Conservation (phyloP, 345 rosid species). For the Hibiscus trionum region DNA sequence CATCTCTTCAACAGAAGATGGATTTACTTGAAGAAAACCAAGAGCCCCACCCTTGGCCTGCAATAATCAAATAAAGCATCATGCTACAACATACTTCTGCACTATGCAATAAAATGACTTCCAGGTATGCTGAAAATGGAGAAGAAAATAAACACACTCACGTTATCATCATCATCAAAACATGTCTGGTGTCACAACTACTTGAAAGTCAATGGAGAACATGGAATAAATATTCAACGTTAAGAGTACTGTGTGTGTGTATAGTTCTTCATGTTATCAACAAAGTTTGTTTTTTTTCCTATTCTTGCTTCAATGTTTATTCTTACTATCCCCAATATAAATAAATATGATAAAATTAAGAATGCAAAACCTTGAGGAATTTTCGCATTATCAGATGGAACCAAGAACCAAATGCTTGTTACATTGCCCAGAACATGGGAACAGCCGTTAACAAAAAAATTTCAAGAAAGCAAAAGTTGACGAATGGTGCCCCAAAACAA, state of each 20-base stretch:
- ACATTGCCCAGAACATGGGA: background rate
- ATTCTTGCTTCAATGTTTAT: background rate
- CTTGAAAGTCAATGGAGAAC: background rate
- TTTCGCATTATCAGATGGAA: background rate
- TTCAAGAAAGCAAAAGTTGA: background rate
- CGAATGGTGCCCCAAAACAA: background rate
- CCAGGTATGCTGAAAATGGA: background rate
- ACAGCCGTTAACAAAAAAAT: background rate
- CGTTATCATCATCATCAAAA: background rate
- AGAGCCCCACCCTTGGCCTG: conserved; percentile 79
- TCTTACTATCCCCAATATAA: background rate
- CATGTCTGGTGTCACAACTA: background rate
- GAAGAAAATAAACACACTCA: background rate
- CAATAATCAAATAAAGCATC: conserved; percentile 14
- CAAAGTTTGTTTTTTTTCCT: background rate
- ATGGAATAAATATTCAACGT: background rate
- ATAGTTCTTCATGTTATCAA: background rate
- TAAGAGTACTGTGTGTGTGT: background rate
- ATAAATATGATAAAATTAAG: background rate
- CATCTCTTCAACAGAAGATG: conserved; percentile 23
- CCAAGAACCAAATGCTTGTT: background rate
- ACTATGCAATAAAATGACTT: background rate
- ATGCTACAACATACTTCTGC: conserved; percentile 4
- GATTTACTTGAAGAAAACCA: conserved; percentile 42
- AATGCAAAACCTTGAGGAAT: background rate